These are phyloP conservation scores for Phaseolus coccineus DNA, from an alignment of 331 rosid species.

Conservation along the genomic window DNA sequence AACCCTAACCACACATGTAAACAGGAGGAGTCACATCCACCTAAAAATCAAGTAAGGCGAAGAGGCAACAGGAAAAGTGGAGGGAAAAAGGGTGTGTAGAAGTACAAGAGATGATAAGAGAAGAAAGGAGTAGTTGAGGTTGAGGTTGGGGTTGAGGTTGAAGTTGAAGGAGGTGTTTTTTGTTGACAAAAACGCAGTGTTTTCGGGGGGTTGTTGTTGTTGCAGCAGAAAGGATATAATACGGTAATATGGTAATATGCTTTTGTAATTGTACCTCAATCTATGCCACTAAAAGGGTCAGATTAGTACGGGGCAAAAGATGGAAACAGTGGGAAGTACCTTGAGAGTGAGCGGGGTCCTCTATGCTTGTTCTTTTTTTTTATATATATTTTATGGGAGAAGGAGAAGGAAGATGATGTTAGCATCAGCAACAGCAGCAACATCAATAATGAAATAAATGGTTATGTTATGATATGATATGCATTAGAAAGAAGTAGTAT, in stretches of 20 bases:
- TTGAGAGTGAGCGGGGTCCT: slow-evolving; percentile 42
- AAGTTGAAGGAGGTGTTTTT: neutral
- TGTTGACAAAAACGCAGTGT: neutral
- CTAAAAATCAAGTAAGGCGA: neutral
- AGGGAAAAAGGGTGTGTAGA: neutral
- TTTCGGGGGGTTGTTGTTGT: neutral
- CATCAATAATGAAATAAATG: neutral
- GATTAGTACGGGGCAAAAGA: slow-evolving; percentile 45
- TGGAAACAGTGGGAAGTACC: neutral
- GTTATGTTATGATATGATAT: neutral
- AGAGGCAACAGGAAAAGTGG: neutral
- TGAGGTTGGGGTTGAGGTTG: neutral
- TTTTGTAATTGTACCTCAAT: slow-evolving; percentile 44
- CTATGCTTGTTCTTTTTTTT: neutral
- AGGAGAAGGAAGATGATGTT: neutral
- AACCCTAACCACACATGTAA: slow-evolving; percentile 59
- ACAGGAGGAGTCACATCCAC: slow-evolving; percentile 45
- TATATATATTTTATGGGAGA: neutral
- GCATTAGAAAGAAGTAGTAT: too few relatives aligned
- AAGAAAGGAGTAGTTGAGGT: neutral
- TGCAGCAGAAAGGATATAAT: neutral
- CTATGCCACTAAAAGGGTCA: slow-evolving; percentile 46
- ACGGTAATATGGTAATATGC: neutral
- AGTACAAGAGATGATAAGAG: neutral
- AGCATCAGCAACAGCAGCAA: too few relatives aligned